Base-by-base conservation (phyloP, 306 rosid genomes). In the Casuarina cunninghamiana region DNA sequence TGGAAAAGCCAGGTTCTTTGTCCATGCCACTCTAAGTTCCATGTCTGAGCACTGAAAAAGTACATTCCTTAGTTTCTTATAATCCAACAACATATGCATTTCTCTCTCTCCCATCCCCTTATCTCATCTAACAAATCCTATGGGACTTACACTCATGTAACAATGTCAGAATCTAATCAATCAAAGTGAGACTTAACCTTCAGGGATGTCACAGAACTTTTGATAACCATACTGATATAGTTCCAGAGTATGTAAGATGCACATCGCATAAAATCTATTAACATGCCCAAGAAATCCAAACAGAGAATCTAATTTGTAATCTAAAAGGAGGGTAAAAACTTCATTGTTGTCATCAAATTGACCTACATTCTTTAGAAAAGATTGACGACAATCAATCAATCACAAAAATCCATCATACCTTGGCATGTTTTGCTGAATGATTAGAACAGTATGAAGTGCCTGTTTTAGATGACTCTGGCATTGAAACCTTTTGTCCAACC, bases 371-470 rank as follows among this genome's bases (percentile, higher is more conserved):
- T 67, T 41, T 50, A 67, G 44, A 50, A 5, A 19, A 39, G 55
- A 62, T 49, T 21, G 54, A 8, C 42, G 39, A 73, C 16, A 73
- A 21, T 55, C 54, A 66, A 38, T 17, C 71, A 67, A 46, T 71
- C 46, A 80, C 39, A 74, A 26, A 73, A 54, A 38, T 75, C 41
- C 60, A 48, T 83, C 83, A 87, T 83, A 88, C 93, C 97, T 84
- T 72, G 72, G 82, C 39, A 75, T 66, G 78, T 72, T 81, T 82
- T 54, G 82, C 66, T 79, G 91, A 53, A 73, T 72, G 75, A 75
- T 74, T 77, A 70, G 57, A 79, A 75, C 38, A 76, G 74, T 50
- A 48, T 54, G 82, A 42, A 79, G 49, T 76, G 72, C 83, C 86
- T 51, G 77, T 72, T 49, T 73, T 75, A 53, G 75, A 75, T 68